Evolutionary conservation across 2,329 filamentous ascomycete genomes (phyloP).

Genomic region (Alternaria consortialis): DNA sequence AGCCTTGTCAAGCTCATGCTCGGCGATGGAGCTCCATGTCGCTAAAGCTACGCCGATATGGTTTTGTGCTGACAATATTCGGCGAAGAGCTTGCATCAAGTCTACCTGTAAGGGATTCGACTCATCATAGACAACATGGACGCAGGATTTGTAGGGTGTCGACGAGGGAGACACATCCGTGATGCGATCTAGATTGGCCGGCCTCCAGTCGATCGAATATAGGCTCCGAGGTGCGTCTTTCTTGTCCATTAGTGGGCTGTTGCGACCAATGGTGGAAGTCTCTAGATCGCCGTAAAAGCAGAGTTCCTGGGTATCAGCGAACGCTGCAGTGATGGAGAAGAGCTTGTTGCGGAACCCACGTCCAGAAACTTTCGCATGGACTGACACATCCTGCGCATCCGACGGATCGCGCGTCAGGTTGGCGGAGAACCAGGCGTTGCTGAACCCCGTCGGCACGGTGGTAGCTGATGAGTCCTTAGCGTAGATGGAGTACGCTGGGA

Average conservation of each 20-base stretch:
- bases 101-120: slow-evolving; percentile 1
- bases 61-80: neutral
- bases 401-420: neutral
- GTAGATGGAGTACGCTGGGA: slow-evolving; percentile 21
- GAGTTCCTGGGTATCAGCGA: neutral
- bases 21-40: slow-evolving; percentile 2
- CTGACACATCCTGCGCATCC: slow-evolving; percentile 4
- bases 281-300: slow-evolving; percentile 23
- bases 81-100: neutral
- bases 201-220: slow-evolving; percentile 18
- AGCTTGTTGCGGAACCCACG: slow-evolving; percentile 24
- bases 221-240: neutral
- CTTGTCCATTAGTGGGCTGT: neutral
- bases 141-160: neutral
- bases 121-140: slow-evolving; percentile 18
- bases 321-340: slow-evolving; percentile 15
- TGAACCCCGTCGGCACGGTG: slow-evolving; percentile 23
- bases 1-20: slow-evolving; percentile 9
- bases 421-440: slow-evolving; percentile 21
- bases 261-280: slow-evolving; percentile 21
- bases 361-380: slow-evolving; percentile 17
- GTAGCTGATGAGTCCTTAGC: slow-evolving; percentile 13
- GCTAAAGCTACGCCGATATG: neutral
- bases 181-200: slow-evolving; percentile 3
- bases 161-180: neutral